These are phyloP conservation scores for Penicillium malachiteum DNA, from an alignment of 495 filamentous ascomycete species.

Conservation along the genomic window DNA sequence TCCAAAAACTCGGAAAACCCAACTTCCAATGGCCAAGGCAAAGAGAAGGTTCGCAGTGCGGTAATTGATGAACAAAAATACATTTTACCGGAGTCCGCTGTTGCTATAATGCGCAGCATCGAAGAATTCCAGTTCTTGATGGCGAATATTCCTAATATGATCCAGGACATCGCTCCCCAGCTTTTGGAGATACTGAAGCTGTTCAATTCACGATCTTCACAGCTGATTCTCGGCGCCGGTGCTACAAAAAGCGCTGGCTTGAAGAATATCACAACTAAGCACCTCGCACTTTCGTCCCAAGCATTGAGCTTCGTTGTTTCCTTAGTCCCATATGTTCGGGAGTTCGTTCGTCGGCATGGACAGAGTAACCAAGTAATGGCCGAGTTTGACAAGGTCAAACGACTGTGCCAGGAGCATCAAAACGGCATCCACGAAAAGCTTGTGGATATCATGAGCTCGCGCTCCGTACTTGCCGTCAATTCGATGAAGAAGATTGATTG, in stretches of 20 bases:
- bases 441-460: slow-evolving; percentile 89
- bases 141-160: slow-evolving; percentile 82
- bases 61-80: slow-evolving; percentile 82
- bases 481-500: slow-evolving; percentile 76
- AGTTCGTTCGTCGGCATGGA: slow-evolving; percentile 82
- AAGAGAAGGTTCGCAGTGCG: slow-evolving; percentile 70
- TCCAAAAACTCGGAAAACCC: slow-evolving; percentile 27
- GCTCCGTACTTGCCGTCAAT: slow-evolving; percentile 68
- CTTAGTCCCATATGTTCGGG: slow-evolving; percentile 85
- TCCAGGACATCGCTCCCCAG: slow-evolving; percentile 72
- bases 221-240: slow-evolving; percentile 92
- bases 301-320: slow-evolving; percentile 84
- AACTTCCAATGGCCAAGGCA: slow-evolving; percentile 55
- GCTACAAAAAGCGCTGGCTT: slow-evolving; percentile 88
- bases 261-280: slow-evolving; percentile 94
- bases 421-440: slow-evolving; percentile 91
- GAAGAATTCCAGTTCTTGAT: slow-evolving; percentile 80
- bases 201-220: slow-evolving; percentile 91
- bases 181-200: slow-evolving; percentile 75
- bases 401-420: slow-evolving; percentile 90
- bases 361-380: slow-evolving; percentile 65
- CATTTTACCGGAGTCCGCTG: slow-evolving; percentile 78
- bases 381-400: slow-evolving; percentile 91
- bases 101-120: slow-evolving; percentile 76
- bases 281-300: slow-evolving; percentile 90